Base-by-base conservation (phyloP, 257 asterid species). In the Solanum pimpinellifolium region DNA sequence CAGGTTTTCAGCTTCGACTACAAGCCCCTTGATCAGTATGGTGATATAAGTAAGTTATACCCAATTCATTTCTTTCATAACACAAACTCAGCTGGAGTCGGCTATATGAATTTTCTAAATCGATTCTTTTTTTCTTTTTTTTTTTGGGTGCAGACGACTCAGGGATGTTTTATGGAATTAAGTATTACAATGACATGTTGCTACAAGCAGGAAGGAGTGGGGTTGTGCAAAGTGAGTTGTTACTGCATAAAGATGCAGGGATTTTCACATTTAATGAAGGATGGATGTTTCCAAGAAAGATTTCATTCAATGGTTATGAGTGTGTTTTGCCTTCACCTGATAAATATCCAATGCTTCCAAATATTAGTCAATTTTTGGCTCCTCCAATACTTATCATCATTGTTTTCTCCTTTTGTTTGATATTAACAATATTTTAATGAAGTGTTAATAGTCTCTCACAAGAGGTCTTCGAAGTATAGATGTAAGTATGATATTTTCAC, bases 1-100 rank as follows among this genome's bases (percentile, higher is more conserved):
- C 94, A 84, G 86, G 93, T 94, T 70, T 96, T 95, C 97, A 96
- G 99, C 81, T 96, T 96, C 93, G 94, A 95, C 85, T 96, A 96
- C 86, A 90, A 90, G 90, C 94, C 99, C 15, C 96, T 96, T 73
- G 85, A 92, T 86, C 92, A 91, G 37, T 95, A 90, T 39, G 95
- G 94, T 25, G 18, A 87, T 89, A 92, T 89, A 33, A 94, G 99
- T 96, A 89, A 91, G 97, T 68, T 33, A 31, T 49, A 47, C 12
- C 65, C 65, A 77, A 77, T 44, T 37, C 39, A 39, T 66, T 66
- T n/a, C 42, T 41, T 65, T 47, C 14, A 29, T 21, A 42, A 76
- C 14, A 5, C 23, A n/a, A 44, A 42, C 65, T 47, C 69, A 31
- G 10, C 23, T 81, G 20, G 21, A 66, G 21, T 37, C 44, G 27